Base-by-base conservation (phyloP, 2,329 filamentous ascomycete genomes). In the Coniochaeta sp. region DNA sequence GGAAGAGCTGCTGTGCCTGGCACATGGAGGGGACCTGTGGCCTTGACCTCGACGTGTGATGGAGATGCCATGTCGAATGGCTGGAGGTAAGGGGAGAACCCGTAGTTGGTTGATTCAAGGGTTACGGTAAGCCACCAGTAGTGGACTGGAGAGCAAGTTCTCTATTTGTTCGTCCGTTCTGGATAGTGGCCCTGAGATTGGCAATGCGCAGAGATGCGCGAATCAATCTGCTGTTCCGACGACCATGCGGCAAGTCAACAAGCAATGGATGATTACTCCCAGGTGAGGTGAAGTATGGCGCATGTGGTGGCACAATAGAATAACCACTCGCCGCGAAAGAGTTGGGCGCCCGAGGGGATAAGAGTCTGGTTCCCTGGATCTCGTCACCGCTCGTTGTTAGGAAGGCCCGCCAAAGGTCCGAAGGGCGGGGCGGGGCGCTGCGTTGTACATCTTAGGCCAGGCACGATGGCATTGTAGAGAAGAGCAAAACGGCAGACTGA, bases 31-130 rank as follows among this genome's bases (percentile, higher is more conserved):
- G 65, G 59, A 12, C 61, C 56, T 58, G 56, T 55, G 26, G 62
- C 44, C 47, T 65, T 63, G 60, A 65, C 60, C 36, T 60, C 43
- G 33, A 57, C 62, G 55, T 63, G 57, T n/a, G 67, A 55, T 38
- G 63, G 58, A 38, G 68, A 64, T 17, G 65, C 64, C 68, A 70
- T 70, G 60, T 38, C 64, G 31, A 52, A 1, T 31, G 47, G 22
- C 43, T 22, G 14, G 9, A 24, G 22, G 34, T 2, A 24, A 14
- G 24, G 31, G 22, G 47, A 52, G 24, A 22, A n/a, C n/a, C n/a
- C n/a, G n/a, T n/a, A n/a, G n/a, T n/a, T 17, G 47, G 8, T 4
- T 28, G 14, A 17, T 3, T 12, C 19, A 50, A 52, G 14, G 22
- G 43, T n/a, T n/a, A n/a, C n/a, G n/a, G n/a, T n/a, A n/a, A n/a